Base-by-base conservation (phyloP, 352 stramenopile genomes). In the Pythium folliculosum region DNA sequence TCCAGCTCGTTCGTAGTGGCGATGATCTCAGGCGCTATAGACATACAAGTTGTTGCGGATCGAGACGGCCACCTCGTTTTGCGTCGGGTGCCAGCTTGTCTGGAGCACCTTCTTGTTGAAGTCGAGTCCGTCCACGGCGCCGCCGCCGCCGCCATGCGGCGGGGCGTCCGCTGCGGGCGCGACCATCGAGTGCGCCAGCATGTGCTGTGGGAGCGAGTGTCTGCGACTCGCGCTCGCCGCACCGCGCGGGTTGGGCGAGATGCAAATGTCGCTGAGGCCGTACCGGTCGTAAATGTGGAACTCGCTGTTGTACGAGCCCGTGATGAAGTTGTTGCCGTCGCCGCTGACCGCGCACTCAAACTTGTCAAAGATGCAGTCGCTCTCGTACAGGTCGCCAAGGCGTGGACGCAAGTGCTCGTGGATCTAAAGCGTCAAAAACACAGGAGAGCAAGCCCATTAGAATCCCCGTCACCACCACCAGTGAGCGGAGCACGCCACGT, bases 281-380 rank as follows among this genome's bases (percentile, higher is more conserved):
- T 94, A 91, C 45, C 84, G 80, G 58, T 97, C 87, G 74, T 93
- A 96, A 78, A 97, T 93, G 78, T 97, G 89, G 64, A 98, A 97
- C 67, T 91, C 79, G 84, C 93, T 97, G 65, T 96, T 94, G 86
- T 99, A 99, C 55, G 92, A 97, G 50, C 96, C 96, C 43, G 94
- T 98, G 64, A 96, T 84, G 70, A 98, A 92, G 78, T 93, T 91
- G 70, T 96, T 94, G 53, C 90, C 93, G 69, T 98, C 89, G 22
- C 84, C 86, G 63, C 88, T 97, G 38, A 98, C 82, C 10, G 82
- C 84, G 57, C 95, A 96, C 73, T 98, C 94, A 69, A 99, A 99
- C 74, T 98, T 99, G 85, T 99, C 96, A 68, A 99, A 99, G 63
- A 99, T 98, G 69, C 88, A 97, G 72, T 99, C 96, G 63, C 90